phyloP scores from a whole-genome alignment of 805 yeast species.

The Candida succiphila region DNA sequence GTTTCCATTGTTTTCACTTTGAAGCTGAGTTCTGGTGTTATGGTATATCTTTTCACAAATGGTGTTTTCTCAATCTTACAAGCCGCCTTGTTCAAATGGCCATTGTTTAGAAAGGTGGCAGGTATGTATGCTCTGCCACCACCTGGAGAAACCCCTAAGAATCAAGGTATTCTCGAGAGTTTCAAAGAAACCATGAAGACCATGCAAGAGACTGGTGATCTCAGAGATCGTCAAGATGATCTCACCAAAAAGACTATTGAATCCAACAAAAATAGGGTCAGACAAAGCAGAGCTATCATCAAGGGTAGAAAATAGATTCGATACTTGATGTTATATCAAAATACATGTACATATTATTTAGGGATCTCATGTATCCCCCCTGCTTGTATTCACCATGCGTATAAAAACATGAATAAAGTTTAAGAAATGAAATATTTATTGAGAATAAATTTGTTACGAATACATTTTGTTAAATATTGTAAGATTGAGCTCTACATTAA shows the following conservation, averaged over 20 bases:
- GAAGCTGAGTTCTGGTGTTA: slow-evolving; percentile 76
- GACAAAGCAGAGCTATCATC: slow-evolving; percentile 17
- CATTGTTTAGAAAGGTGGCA: slow-evolving; percentile 43
- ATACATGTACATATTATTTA: too few species aligned
- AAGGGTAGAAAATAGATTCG: slow-evolving; percentile 11
- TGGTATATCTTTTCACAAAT: slow-evolving; percentile 77
- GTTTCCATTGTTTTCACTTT: slow-evolving; percentile 83
- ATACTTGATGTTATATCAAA: too few species aligned
- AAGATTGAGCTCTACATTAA: too few species aligned
- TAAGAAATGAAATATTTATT: too few species aligned
- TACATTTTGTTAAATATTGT: too few species aligned
- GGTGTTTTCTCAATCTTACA: slow-evolving; percentile 69
- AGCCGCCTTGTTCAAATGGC: slow-evolving; percentile 52
- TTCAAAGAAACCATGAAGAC: slow-evolving; percentile 21
- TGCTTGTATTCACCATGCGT: too few species aligned
- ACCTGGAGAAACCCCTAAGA: slow-evolving; percentile 6
- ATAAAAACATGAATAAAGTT: too few species aligned
- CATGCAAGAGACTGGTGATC: slow-evolving; percentile 17
- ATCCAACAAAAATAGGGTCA: slow-evolving; percentile 15
- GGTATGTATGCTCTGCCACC: slow-evolving; percentile 41
- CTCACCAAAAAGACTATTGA: slow-evolving; percentile 19
- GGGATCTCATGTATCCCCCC: too few species aligned
- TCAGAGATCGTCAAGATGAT: slow-evolving; percentile 15
- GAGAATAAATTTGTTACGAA: too few species aligned
- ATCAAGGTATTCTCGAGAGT: slow-evolving; percentile 20